A percentile compares a stretch with the other conserved stretches of the same genome.
Conservation (phyloP, 169 alveolate genomes). For the Cryptosporidium sp. region DNA sequence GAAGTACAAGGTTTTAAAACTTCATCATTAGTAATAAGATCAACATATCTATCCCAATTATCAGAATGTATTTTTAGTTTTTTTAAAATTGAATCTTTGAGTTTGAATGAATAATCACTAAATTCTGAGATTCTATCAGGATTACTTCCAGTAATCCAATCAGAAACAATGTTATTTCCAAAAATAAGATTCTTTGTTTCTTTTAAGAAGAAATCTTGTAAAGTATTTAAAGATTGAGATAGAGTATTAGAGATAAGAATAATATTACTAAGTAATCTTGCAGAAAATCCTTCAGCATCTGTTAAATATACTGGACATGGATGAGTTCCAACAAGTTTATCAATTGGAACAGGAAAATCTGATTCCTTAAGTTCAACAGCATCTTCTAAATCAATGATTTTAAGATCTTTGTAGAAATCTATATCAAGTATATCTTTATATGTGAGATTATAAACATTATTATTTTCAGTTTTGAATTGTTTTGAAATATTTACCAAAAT, state of each 20-base stretch:
- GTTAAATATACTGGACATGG: slow-evolving; percentile 68
- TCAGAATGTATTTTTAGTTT: neutral
- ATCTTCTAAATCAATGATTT: slow-evolving; percentile 65
- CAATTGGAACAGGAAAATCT: slow-evolving; percentile 64
- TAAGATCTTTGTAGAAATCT: slow-evolving; percentile 17
- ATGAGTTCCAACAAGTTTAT: slow-evolving; percentile 46
- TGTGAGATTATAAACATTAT: slow-evolving; percentile 16
- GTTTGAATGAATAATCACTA: neutral
- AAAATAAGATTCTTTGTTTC: neutral
- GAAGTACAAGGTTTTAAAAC: slow-evolving; percentile 43
- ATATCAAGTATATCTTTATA: slow-evolving; percentile 39
- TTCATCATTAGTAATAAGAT: slow-evolving; percentile 21
- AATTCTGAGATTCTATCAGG: neutral
- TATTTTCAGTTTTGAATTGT: neutral
- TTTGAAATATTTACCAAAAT: slow-evolving; percentile 43
- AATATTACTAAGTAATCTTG: slow-evolving; percentile 9
- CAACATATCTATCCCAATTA: slow-evolving; percentile 34
- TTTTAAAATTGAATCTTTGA: slow-evolving; percentile 13
- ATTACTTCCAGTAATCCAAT: slow-evolving; percentile 24
- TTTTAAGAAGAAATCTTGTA: slow-evolving; percentile 22
- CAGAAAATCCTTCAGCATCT: slow-evolving; percentile 52
- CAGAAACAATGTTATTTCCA: slow-evolving; percentile 5
- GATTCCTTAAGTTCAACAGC: slow-evolving; percentile 44
- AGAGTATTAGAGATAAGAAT: slow-evolving; percentile 38
- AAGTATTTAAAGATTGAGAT: neutral